These are phyloP conservation scores for Cadophora sp. DNA, from an alignment of 2,329 filamentous ascomycete genomes.

Conservation along the genomic window DNA sequence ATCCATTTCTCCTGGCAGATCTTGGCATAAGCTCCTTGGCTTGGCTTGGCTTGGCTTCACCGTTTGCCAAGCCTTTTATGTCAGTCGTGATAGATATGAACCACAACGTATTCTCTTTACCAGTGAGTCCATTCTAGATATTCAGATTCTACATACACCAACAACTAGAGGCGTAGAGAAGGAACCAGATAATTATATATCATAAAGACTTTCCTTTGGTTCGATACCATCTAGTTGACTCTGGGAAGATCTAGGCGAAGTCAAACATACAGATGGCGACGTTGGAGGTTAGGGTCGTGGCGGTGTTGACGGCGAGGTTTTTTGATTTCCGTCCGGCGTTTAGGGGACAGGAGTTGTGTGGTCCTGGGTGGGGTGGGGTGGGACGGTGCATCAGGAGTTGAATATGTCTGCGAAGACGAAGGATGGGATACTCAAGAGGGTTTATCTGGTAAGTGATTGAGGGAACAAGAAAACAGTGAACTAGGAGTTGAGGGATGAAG, in stretches of 20 bases:
- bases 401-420: conserved; percentile 34
- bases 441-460: conserved; percentile 13
- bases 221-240: too few relatives aligned
- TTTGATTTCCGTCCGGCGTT: conserved; percentile 55
- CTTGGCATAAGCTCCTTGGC: too few relatives aligned
- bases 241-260: background rate
- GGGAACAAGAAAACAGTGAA: background rate
- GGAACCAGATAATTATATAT: too few relatives aligned
- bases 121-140: too few relatives aligned
- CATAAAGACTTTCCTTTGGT: too few relatives aligned
- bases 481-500: too few relatives aligned
- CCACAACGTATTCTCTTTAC: too few relatives aligned
- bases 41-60: background rate
- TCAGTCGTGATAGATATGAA: too few relatives aligned
- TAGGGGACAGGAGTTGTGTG: conserved; percentile 35
- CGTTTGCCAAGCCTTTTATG: too few relatives aligned
- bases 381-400: conserved; percentile 32
- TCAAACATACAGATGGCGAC: conserved; percentile 59
- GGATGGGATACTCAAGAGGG: conserved; percentile 33
- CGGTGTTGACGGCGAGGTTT: conserved; percentile 54
- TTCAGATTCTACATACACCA: too few relatives aligned
- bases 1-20: too few relatives aligned
- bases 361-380: conserved; percentile 33
- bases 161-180: too few relatives aligned
- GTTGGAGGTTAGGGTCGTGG: conserved; percentile 54